phyloP scores from a whole-genome alignment of 2,329 filamentous ascomycete genomes.

The Capronia coronata region DNA sequence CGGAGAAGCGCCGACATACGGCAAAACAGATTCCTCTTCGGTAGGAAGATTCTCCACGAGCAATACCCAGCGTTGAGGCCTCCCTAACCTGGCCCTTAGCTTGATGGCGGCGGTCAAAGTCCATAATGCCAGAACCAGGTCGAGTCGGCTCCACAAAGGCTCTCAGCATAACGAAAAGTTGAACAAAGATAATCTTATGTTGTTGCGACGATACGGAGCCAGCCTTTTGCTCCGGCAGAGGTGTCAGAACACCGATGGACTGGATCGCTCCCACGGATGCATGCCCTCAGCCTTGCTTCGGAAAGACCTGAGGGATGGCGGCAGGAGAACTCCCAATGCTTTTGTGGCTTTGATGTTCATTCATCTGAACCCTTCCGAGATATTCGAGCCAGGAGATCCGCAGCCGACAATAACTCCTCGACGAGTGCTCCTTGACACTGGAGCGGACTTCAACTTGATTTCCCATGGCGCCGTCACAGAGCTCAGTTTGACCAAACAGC shows the following conservation, averaged over 20 bases:
- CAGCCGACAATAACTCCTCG: constrained; percentile 12
- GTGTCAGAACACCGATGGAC: neutral
- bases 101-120: neutral
- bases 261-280: neutral
- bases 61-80: neutral
- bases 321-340: constrained; percentile 7
- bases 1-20: neutral
- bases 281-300: neutral
- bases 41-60: neutral
- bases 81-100: neutral
- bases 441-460: constrained; percentile 23
- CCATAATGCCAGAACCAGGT: neutral
- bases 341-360: constrained; percentile 18
- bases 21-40: neutral
- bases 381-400: neutral
- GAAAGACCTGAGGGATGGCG: constrained; percentile 1
- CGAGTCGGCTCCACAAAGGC: neutral
- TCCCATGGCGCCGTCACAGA: constrained; percentile 10
- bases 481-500: constrained; percentile 10
- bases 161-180: neutral
- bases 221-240: neutral
- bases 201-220: neutral
- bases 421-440: constrained; percentile 22
- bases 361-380: constrained; percentile 2
- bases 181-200: neutral